These are phyloP conservation scores for Scheffersomyces quercinus DNA, from an alignment of 1,139 yeast genomes.

Conservation along the genomic window DNA sequence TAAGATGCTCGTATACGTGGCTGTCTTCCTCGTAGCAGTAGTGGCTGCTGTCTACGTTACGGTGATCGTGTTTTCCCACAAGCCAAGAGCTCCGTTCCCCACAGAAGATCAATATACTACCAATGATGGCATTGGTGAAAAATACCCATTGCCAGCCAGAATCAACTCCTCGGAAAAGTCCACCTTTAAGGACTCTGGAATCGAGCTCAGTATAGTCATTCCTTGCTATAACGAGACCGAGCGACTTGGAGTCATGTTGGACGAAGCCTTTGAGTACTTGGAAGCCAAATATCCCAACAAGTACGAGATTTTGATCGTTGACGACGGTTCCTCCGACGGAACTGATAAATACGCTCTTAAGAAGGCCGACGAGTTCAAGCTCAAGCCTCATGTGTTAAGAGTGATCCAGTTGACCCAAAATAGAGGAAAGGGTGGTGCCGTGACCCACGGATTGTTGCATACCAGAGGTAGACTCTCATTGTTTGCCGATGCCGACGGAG, in stretches of 20 bases:
- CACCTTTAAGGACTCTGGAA: slow-evolving; percentile 24
- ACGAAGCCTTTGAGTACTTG: slow-evolving; percentile 68
- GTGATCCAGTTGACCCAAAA: slow-evolving; percentile 69
- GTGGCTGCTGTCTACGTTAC: slow-evolving; percentile 34
- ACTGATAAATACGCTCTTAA: slow-evolving; percentile 72
- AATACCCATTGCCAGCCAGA: slow-evolving; percentile 30
- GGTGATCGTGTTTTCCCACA: slow-evolving; percentile 57
- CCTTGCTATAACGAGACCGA: slow-evolving; percentile 89
- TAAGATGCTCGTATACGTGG: slow-evolving; percentile 4
- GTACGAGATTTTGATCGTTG: slow-evolving; percentile 84
- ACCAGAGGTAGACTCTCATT: slow-evolving; percentile 71
- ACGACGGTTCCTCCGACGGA: slow-evolving; percentile 87
- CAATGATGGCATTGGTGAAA: slow-evolving; percentile 25
- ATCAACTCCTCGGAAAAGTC: slow-evolving; percentile 28
- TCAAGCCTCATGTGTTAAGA: slow-evolving; percentile 62
- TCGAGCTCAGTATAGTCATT: slow-evolving; percentile 72
- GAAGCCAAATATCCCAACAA: slow-evolving; percentile 25
- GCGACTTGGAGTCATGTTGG: slow-evolving; percentile 73
- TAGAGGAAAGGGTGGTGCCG: slow-evolving; percentile 98
- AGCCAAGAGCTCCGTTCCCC: slow-evolving; percentile 57
- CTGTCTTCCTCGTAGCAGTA: slow-evolving; percentile 10
- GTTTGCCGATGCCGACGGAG: slow-evolving; percentile 98
- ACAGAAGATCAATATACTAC: slow-evolving; percentile 54
- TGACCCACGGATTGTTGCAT: slow-evolving; percentile 85
- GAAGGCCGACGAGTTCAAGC: slow-evolving; percentile 53